phyloP scores from a whole-genome alignment of 257 asterid genomes.

The Euphrasia confusa region DNA sequence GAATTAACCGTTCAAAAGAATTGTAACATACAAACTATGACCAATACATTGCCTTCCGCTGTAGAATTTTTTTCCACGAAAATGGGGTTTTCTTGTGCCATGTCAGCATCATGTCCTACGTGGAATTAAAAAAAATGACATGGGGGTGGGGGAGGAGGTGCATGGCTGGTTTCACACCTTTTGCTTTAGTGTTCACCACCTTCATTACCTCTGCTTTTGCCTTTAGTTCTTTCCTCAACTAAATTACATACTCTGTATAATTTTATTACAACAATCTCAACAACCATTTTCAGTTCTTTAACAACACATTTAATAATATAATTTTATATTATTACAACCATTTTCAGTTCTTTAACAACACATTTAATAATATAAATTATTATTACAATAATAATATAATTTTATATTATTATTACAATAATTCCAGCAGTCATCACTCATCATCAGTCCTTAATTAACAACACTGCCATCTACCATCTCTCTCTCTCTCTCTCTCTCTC shows the following conservation, averaged over 20 bases:
- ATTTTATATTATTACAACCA: too few relatives aligned
- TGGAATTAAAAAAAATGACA: constrained; percentile 35
- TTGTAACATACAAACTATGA: too few relatives aligned
- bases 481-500: too few relatives aligned
- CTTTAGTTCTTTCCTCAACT: constrained; percentile 37
- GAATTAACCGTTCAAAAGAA: not conserved
- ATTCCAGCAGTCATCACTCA: constrained; percentile 32
- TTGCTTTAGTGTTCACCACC: constrained; percentile 71
- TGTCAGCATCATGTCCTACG: constrained; percentile 48
- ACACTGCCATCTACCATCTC: constrained; percentile 22
- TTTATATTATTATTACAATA: not conserved
- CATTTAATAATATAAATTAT: not conserved
- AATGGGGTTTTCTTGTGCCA: constrained; percentile 32
- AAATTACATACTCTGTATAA: too few relatives aligned
- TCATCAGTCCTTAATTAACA: constrained; percentile 30
- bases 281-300: not conserved
- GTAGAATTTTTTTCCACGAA: too few relatives aligned
- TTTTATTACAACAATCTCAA: constrained; percentile 39
- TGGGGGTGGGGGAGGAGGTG: constrained; percentile 21
- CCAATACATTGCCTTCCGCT: too few relatives aligned
- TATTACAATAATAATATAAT: not conserved
- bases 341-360: too few relatives aligned
- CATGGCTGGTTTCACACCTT: constrained; percentile 44
- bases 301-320: too few relatives aligned
- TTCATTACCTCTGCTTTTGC: constrained; percentile 65